Percentiles rank a stretch among this genome's conserved stretches.
Conservation (phyloP, 257 asterid species). For the Lycium barbarum region DNA sequence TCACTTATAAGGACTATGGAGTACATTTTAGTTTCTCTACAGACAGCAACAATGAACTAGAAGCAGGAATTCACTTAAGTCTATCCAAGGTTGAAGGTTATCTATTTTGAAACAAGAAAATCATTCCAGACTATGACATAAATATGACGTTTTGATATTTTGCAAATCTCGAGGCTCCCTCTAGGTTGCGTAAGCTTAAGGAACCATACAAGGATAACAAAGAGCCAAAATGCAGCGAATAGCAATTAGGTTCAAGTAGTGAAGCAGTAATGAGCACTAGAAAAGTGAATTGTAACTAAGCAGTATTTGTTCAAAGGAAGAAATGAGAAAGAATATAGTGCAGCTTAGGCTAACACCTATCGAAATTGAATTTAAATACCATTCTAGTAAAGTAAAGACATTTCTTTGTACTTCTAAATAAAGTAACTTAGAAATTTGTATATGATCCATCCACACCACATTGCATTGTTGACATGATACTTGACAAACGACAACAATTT, state of each 20-base stretch:
- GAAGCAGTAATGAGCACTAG: background rate
- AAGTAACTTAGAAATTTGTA: background rate
- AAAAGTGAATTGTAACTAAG: background rate
- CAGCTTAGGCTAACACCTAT: background rate
- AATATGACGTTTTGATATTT: background rate
- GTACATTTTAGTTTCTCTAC: background rate
- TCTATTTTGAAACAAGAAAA: background rate
- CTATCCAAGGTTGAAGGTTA: conserved; percentile 1
- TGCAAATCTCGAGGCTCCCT: background rate
- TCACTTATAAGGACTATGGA: background rate
- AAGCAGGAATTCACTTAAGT: conserved; percentile 1
- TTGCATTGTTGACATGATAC: background rate
- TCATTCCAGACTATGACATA: background rate
- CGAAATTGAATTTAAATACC: background rate
- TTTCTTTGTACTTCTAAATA: background rate
- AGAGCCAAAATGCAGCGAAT: background rate
- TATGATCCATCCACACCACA: conserved; percentile 4
- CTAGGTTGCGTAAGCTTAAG: conserved; percentile 6
- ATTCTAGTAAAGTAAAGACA: background rate
- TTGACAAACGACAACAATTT: background rate
- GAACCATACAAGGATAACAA: background rate
- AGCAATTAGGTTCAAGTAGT: background rate
- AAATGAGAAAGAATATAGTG: background rate
- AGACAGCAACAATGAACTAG: background rate
- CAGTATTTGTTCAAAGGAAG: background rate